Base-by-base conservation (phyloP, 2,329 filamentous ascomycete genomes). In the Xylariomycetidae sp. region DNA sequence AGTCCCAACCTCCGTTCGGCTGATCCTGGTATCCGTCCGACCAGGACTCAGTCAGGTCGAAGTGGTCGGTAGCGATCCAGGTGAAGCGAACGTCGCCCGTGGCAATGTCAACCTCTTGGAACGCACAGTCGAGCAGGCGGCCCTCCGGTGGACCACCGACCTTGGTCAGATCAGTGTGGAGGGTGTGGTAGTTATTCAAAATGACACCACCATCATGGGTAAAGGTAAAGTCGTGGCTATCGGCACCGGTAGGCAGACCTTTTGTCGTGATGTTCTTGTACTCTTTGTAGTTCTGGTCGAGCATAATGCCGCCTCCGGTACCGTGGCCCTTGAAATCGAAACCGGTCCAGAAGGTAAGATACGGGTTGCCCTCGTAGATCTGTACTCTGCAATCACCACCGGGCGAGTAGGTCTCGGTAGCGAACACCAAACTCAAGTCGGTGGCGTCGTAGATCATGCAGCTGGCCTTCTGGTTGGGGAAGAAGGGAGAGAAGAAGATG, bases 181-280 rank as follows among this genome's bases (percentile, higher is more conserved):
- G 47, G 19, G 48, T 49, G 37, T 60, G 53, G 39, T 67, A 68
- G 27, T 60, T 59, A 7, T 59, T 60, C 46, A 68, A 57, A 22
- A 70, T 49, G 14, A 60, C 60, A 1, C 61, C 64, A 20, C 57
- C 58, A 31, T 63, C 48, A 1, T 50, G 35, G 1, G 65, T 68
- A n/a, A 69, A 46, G 12, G 53, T 48, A 37, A 67, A 60, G 29
- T 67, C 63, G 42, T 68, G 66, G 26, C 65, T 52, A 34, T 70
- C 60, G 6, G 53, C 54, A 1, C 54, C 56, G 16, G 56, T 57
- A 8, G 44, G 45, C 10, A 60, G 40, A 9, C 58, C 56, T 17
- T 47, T 53, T 2, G 61, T 61, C 1, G 56, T 62, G 12, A 65
- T 50, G 18, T 60, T 58, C 46, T 57, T 57, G 25, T 56, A 52